phyloP scores from a whole-genome alignment of 2,329 filamentous ascomycete species.

The Dactylellina leptospora region DNA sequence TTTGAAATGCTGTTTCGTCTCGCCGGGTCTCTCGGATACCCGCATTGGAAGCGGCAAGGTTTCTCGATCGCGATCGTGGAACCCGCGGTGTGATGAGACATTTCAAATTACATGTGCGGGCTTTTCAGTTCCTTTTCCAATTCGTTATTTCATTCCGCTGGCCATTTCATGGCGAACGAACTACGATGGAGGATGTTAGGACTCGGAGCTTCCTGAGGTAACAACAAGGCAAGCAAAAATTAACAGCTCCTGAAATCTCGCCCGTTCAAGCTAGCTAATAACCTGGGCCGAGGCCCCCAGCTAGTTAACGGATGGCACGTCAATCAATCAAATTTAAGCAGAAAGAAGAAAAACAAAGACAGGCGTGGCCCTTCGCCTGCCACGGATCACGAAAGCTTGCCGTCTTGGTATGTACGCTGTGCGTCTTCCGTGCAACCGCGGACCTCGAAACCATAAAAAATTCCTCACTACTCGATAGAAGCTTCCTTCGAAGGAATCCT shows the following conservation, averaged over 20 bases:
- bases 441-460: no score
- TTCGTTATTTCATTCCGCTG: not conserved
- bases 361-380: constrained; percentile 39
- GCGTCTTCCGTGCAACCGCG: constrained; percentile 39
- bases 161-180: not conserved
- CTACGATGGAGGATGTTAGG: constrained; percentile 1
- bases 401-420: constrained; percentile 47
- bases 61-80: constrained; percentile 49
- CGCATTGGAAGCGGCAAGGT: constrained; percentile 29
- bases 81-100: constrained; percentile 49
- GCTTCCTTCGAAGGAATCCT: constrained; percentile 19
- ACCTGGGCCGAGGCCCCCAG: not conserved
- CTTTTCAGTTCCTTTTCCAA: not conserved
- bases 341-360: constrained; percentile 8
- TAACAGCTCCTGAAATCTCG: not conserved
- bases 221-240: not conserved
- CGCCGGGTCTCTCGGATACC: constrained; percentile 41
- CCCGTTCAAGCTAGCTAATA: not conserved
- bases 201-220: no score
- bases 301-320: constrained; percentile 49
- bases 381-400: constrained; percentile 39
- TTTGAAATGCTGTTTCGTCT: no score
- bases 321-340: constrained; percentile 16
- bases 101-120: constrained; percentile 37
- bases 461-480: constrained; percentile 21